Evolutionary conservation across 2,329 filamentous ascomycete genomes (phyloP).

Genomic region (Cercospora janseana): DNA sequence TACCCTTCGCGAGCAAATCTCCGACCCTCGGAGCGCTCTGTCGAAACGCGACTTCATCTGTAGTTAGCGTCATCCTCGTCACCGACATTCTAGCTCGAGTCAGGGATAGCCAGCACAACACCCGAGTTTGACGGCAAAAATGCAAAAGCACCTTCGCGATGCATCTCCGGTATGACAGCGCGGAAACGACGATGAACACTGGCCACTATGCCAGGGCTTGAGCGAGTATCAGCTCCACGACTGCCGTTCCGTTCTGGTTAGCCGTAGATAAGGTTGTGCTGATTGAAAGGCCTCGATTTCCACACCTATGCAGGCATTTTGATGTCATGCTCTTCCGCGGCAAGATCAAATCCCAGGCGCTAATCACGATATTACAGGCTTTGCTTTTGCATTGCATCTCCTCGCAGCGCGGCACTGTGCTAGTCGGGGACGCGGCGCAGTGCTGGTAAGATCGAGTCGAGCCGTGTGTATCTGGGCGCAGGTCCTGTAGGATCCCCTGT

Average conservation of each 20-base stretch:
- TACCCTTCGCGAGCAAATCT: too few species aligned
- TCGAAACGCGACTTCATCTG: constrained; percentile 1
- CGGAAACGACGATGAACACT: background rate
- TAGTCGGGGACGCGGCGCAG: background rate
- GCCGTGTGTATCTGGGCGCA: background rate
- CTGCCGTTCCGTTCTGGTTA: constrained; percentile 4
- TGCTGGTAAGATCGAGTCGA: background rate
- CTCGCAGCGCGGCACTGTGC: constrained; percentile 8
- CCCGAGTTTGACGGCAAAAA: too few species aligned
- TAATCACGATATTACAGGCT: constrained; percentile 3
- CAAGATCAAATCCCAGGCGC: constrained; percentile 10
- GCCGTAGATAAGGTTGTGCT: constrained; percentile 18
- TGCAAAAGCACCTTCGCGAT: constrained; percentile 1
- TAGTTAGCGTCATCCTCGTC: background rate
- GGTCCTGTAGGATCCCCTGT: background rate
- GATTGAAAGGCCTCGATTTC: background rate
- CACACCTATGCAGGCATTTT: background rate
- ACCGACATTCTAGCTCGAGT: background rate
- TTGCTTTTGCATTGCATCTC: constrained; percentile 20
- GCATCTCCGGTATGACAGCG: constrained; percentile 14
- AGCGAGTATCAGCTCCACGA: constrained; percentile 6
- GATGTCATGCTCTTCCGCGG: constrained; percentile 19
- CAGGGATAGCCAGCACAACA: background rate
- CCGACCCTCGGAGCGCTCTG: background rate
- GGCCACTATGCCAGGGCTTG: background rate